Evolutionary conservation across 1,139 yeast species (phyloP), one percentile per base, ranked within the genome.

Genomic region (Debaryomycetaceae sp.): DNA sequence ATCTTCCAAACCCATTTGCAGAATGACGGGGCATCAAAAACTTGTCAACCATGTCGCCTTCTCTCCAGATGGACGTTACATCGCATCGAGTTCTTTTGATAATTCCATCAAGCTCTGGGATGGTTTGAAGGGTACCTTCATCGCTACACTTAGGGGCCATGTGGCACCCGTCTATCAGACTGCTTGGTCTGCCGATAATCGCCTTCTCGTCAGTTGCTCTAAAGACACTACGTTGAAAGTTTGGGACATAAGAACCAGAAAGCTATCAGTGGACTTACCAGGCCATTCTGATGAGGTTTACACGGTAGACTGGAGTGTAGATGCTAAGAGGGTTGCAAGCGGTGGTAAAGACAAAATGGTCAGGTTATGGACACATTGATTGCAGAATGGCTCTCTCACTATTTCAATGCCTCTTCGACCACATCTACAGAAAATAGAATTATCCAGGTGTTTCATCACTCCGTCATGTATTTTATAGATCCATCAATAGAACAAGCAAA

Each of bases 21-120:
- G 99, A 58, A 86, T 93, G 95, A 90, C 97, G 1, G 99, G 99
- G 24, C 99, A 93, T 65, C 99, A 93, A 62, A 93, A 93, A 65
- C 75, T 91, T 34, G 99, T 93, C 24, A 93, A 93, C 60, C 98
- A 93, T 63, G 99, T 93, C 6, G 83, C 91, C 6, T 93, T 93
- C 60, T 87, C 97, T 1, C 99, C 99, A 3, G 98, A 93, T 63
- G 98, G 98, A 6, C 78, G 97, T 53, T 78, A 80, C 55, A 80
- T 95, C 43, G 96, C 93, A 0, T 88, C 97, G 9, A 91, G 97
- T 5, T 89, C 98, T 1, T 93, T 93, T 62, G 99, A 93, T 64
- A 93, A 93, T 64, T 87, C 96, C 2, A 82, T 95, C 53, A 93
- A 93, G 66, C 70, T 93, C 42, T 93, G 99, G 99, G 97, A 91